Evolutionary conservation across 192 early-diverging fungal genomes (phyloP).

Genomic region (Podila verticillata): DNA sequence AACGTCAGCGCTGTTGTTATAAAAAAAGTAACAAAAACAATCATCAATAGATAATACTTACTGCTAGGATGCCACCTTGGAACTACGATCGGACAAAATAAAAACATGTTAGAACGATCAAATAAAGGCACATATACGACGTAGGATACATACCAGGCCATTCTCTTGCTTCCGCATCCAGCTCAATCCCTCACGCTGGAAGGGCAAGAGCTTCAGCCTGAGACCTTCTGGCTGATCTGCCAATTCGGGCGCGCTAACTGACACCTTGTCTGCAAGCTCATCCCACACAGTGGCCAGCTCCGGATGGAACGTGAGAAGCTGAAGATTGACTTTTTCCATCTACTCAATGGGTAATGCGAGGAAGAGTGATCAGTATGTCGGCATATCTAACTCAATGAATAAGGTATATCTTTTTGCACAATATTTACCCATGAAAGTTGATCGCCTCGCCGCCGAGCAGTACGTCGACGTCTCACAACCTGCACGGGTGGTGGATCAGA

Average conservation of each 20-base stretch:
- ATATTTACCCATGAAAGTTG: constrained; percentile 21
- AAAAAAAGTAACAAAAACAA: neutral
- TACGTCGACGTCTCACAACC: neutral
- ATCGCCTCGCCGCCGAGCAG: neutral
- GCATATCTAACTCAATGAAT: neutral
- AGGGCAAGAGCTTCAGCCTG: constrained; percentile 83
- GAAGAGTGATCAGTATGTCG: neutral
- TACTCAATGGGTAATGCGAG: neutral
- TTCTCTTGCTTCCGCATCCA: constrained; percentile 89
- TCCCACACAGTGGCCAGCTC: constrained; percentile 74
- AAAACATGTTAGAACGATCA: neutral
- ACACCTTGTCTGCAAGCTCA: constrained; percentile 48
- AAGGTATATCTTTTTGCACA: too few relatives aligned
- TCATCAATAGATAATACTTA: constrained; percentile 31
- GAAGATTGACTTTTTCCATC: constrained; percentile 49
- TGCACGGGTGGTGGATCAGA: constrained; percentile 5
- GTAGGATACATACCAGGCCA: constrained; percentile 12
- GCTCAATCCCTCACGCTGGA: constrained; percentile 85
- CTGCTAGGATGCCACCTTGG: constrained; percentile 80
- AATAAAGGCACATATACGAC: constrained; percentile 17
- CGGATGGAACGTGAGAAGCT: constrained; percentile 58
- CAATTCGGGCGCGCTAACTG: constrained; percentile 45
- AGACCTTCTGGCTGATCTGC: constrained; percentile 74
- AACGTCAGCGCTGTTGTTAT: neutral
- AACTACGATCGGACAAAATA: constrained; percentile 53